Evolutionary conservation across 2,329 filamentous ascomycete genomes (phyloP), one percentile per base, ranked within the genome.

Genomic region (Tolypocladium guangdongense): DNA sequence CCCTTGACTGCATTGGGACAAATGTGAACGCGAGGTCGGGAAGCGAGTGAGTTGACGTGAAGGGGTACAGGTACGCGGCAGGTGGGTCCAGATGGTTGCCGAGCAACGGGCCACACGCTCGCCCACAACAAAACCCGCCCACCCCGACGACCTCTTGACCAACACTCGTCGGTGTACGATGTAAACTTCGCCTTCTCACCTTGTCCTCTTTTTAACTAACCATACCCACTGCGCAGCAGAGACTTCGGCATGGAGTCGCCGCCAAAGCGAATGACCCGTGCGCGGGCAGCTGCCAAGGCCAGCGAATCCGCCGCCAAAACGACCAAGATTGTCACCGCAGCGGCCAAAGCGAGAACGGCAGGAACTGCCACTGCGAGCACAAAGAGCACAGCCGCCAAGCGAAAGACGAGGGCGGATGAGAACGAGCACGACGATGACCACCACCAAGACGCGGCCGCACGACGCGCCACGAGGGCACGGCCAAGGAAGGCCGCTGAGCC

Each of bases 191-290:
- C 46, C 55, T 56, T 57, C 48, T 52, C 52, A 49, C 49, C 47
- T 33, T 33, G 55, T 22, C 51, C 49, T 36, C 51, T 27, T 50
- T 50, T 49, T 27, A 52, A 57, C 45, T 55, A 57, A 52, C 50
- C 51, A n/a, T 16, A 52, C 10, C n/a, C n/a, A 54, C 38, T 46
- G 1, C 43, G 32, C 43, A 46, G 43, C 43, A 32, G 20, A 27
- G 16, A 27, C 27, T 20, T 46, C 41, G 27, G 16, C 16, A 63
- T 83, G 78, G 76, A 79, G 58, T 82, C 78, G 55, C 79, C 80
- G 51, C 80, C 80, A 37, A 81, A 81, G 68, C 77, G 80, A 58
- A 74, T 82, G 62, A 83, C 80, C 57, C 76, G 80, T 51, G 68
- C 74, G 47, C 67, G 74, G 54, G 72, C 74, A 35, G 72, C 73